Base-by-base conservation (phyloP, 441 rosid species). In the Isatis lusitanica region DNA sequence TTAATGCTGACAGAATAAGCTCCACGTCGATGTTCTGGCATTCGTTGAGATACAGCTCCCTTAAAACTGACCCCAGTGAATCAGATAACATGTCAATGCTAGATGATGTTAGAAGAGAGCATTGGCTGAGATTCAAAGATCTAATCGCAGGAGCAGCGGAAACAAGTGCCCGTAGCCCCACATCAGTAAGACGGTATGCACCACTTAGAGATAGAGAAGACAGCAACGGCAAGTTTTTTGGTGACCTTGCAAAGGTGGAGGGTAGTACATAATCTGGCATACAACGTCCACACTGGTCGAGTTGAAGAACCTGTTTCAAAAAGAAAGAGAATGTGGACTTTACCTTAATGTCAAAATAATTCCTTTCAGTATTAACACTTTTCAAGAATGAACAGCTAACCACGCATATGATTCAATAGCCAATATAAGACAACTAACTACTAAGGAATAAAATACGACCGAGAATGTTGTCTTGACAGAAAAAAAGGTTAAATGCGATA, bases 111-210 rank as follows among this genome's bases (percentile, higher is more conserved):
- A 94, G 83, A 74, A 90, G 90, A 44, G 97, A 94, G 77, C 97
- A 94, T 65, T 87, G 92, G 69, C 88, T 88, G 39, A 94, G 90
- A 80, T 94, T 90, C 62, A 90, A 75, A 43, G 89, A 91, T 74
- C 75, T 78, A 71, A 94, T 82, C 7, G 83, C 75, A 51, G 96
- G 88, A 24, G 96, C 90, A 64, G 87, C 79, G 55, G 92, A 83
- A 70, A 86, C 86, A 52, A 94, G 82, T 66, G 78, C 66, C 40
- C 58, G 61, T 26, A 94, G 86, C 76, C 96, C 99, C 73, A 50
- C 84, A 80, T 94, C 96, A 4, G 98, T 82, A 62, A 94, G 89
- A 63, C 92, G 93, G 79, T 85, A 94, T 71, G 93, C 99, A 47
- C 96, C 98, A 36, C 57, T 76, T 60, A 94, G 60, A 46, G 97